Evolutionary conservation across 345 rosid genomes (phyloP).

Genomic region (Psidium friedrichsthalianum): DNA sequence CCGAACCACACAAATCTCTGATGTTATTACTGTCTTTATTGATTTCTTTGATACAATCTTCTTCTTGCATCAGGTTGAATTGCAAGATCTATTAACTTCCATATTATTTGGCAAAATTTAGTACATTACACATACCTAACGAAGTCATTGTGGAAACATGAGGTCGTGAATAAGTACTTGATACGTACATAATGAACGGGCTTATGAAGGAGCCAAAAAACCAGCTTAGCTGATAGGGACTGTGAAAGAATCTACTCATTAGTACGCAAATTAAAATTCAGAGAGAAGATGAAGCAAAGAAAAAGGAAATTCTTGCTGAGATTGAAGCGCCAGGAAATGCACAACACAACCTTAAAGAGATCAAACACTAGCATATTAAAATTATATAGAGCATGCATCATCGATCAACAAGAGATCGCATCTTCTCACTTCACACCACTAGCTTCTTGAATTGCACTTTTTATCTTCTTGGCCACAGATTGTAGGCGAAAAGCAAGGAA

Average conservation of each 20-base stretch:
- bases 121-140: background rate
- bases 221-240: background rate
- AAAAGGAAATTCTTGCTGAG: background rate
- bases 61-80: background rate
- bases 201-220: background rate
- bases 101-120: background rate
- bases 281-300: background rate
- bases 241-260: no score
- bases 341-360: background rate
- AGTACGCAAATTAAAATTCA: no score
- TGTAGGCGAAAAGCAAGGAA: background rate
- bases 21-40: background rate
- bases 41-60: background rate
- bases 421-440: background rate
- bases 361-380: background rate
- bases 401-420: background rate
- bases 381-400: background rate
- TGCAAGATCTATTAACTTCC: background rate
- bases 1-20: background rate
- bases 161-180: background rate
- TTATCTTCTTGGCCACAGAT: background rate
- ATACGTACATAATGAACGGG: no score
- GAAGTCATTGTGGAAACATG: background rate
- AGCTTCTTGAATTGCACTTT: background rate
- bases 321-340: background rate